Base-by-base conservation (phyloP, 2,329 filamentous ascomycete species). In the Exophiala calicioides region DNA sequence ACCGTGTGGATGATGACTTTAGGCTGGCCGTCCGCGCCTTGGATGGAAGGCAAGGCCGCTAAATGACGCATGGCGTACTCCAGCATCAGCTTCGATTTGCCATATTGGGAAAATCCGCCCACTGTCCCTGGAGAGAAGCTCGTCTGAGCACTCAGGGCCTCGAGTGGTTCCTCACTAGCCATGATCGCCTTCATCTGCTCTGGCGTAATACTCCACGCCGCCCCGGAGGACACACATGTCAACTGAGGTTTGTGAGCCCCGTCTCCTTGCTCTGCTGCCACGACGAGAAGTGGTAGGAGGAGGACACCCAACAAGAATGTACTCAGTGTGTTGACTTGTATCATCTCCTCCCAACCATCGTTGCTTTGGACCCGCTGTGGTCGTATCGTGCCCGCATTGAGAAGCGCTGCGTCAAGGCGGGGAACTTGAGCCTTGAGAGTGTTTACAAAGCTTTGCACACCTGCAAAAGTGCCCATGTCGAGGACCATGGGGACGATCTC, bases 291-390 rank as follows among this genome's bases (percentile, higher is more conserved):
- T 0, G 74, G 74, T 1, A 78, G 62, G 8, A 84, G 65, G 2
- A 81, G 60, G 2, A 81, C 52, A 0, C 69, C 76, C 5, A 84
- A 63, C 1, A 82, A 65, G 5, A 72, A 68, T 1, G 78, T 83
- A 2, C 78, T 79, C 2, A 84, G 63, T 1, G 74, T 68, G 57
- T 83, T 82, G 53, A 81, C 75, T 59, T 83, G 79, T 8, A 84
- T 53, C 1, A 70, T 75, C 42, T 72, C 65, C 47, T 80, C 76
- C 65, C 70, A 79, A 4, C 72, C 76, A 23, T 74, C 71, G 2
- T 61, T 37, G 0, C 68, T 68, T 1, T 58, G 45, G 2, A 47
- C 53, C 61, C 36, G 0, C 68, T 68, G 1, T 58, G 45, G 2
- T 47, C 53, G 51, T 68, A 73, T 16, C 4, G 72, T 40, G n/a